phyloP scores from a whole-genome alignment of 164 flowering plant species.

The Vitis rupestris region DNA sequence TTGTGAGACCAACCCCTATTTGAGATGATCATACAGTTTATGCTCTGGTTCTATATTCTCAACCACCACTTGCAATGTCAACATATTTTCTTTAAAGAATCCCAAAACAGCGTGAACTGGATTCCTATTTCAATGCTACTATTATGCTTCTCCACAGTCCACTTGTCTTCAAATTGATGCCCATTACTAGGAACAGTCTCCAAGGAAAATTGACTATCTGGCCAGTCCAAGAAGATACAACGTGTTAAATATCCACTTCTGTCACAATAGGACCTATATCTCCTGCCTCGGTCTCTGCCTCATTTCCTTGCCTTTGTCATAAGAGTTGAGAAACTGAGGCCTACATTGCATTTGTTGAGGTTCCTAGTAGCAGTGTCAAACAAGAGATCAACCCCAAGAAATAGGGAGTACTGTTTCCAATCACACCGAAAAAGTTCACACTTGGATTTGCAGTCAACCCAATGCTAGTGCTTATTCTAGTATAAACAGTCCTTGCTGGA shows the following conservation, averaged over 20 bases:
- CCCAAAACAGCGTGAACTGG: too few relatives aligned
- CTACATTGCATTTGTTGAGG: too few relatives aligned
- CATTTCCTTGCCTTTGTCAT: constrained; percentile 73
- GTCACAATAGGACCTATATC: constrained; percentile 72
- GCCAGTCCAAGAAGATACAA: constrained; percentile 85
- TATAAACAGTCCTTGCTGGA: constrained; percentile 94
- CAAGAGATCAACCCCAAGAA: too few relatives aligned
- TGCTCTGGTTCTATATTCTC: too few relatives aligned
- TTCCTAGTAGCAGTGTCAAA: too few relatives aligned
- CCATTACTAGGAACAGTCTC: constrained; percentile 15
- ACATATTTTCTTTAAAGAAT: too few relatives aligned
- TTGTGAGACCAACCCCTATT: too few relatives aligned
- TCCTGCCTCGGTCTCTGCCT: constrained; percentile 72
- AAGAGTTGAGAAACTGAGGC: constrained; percentile 39
- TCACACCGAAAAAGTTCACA: too few relatives aligned
- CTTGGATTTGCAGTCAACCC: too few relatives aligned
- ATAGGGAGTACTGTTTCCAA: too few relatives aligned
- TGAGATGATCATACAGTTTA: too few relatives aligned
- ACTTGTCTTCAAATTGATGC: constrained; percentile 19
- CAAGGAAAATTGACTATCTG: constrained; percentile 16
- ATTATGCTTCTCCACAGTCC: constrained; percentile 18
- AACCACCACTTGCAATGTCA: too few relatives aligned
- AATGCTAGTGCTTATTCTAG: constrained; percentile 40
- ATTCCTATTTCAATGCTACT: constrained; percentile 32
- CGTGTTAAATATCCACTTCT: constrained; percentile 75